A percentile compares a stretch with the other conserved stretches of the same genome.
phyloP scores from a whole-genome alignment of 169 alveolate genomes.

The Plasmodium blacklocki region DNA sequence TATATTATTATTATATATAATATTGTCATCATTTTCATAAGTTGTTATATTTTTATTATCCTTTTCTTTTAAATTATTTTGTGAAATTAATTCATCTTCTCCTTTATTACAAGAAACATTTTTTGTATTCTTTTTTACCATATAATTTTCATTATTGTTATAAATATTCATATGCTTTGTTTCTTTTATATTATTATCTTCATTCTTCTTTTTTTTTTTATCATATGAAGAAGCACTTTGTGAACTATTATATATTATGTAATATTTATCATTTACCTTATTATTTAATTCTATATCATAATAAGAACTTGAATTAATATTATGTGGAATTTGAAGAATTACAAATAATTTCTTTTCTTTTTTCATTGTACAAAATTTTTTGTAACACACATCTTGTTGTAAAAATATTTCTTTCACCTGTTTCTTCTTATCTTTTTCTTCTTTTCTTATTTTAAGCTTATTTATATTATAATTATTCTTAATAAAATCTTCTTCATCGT shows the following conservation, averaged over 20 bases:
- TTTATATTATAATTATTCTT: conserved; percentile 28
- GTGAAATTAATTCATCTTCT: too few species aligned
- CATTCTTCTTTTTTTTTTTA: not conserved
- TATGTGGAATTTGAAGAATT: conserved; percentile 58
- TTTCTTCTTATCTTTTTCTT: conserved; percentile 5
- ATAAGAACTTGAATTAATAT: conserved; percentile 32
- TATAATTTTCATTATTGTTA: too few species aligned
- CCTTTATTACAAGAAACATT: too few species aligned
- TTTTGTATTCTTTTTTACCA: too few species aligned
- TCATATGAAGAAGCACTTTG: not conserved
- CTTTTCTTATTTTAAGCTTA: conserved; percentile 29
- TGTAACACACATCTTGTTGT: conserved; percentile 26
- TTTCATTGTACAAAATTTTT: conserved; percentile 21
- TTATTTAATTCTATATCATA: conserved; percentile 51
- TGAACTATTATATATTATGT: conserved; percentile 43
- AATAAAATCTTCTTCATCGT: conserved; percentile 55
- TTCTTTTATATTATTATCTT: not conserved
- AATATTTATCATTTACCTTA: conserved; percentile 21
- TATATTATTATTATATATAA: too few species aligned
- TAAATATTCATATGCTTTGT: too few species aligned
- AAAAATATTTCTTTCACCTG: conserved; percentile 14
- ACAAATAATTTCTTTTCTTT: conserved; percentile 52
- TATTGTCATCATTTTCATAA: too few species aligned
- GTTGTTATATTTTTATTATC: too few species aligned
- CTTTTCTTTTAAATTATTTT: too few species aligned